phyloP scores from a whole-genome alignment of 305 asterid genomes.

The Solanum hybrid region DNA sequence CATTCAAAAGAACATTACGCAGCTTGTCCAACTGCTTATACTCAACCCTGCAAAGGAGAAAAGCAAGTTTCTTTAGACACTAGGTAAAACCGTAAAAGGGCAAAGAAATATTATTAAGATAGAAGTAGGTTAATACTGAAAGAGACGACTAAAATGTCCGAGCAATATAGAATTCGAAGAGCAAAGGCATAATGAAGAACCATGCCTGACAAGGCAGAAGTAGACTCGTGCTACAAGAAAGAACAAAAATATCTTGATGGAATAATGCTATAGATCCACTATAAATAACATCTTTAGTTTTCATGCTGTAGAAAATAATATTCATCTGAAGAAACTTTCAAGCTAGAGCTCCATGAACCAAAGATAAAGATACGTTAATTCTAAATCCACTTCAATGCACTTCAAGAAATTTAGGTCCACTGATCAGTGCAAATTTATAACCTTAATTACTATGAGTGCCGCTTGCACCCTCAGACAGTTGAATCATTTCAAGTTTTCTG shows the following conservation, averaged over 20 bases:
- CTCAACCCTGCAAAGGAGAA: slow-evolving; percentile 53
- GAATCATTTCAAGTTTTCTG: background rate
- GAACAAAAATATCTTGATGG: background rate
- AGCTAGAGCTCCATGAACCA: background rate
- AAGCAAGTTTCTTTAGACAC: background rate
- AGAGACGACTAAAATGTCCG: background rate
- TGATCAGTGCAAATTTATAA: background rate
- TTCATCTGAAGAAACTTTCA: background rate
- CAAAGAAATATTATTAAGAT: background rate
- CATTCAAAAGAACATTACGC: slow-evolving; percentile 53
- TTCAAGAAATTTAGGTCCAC: background rate
- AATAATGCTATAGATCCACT: background rate
- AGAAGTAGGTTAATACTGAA: background rate
- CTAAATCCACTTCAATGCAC: background rate
- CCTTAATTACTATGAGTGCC: background rate
- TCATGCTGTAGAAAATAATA: background rate
- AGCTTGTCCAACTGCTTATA: slow-evolving; percentile 72
- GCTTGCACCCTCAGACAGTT: background rate
- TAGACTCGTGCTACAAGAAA: background rate
- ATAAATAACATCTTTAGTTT: background rate
- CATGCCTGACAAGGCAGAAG: background rate
- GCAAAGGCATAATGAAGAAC: background rate
- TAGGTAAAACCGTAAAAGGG: background rate
- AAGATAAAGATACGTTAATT: background rate
- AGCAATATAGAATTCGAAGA: background rate